A percentile compares a stretch with the other conserved stretches of the same genome.
Conservation (phyloP, 1,284 basidiomycete species). For the Boletus semigastroideus region DNA sequence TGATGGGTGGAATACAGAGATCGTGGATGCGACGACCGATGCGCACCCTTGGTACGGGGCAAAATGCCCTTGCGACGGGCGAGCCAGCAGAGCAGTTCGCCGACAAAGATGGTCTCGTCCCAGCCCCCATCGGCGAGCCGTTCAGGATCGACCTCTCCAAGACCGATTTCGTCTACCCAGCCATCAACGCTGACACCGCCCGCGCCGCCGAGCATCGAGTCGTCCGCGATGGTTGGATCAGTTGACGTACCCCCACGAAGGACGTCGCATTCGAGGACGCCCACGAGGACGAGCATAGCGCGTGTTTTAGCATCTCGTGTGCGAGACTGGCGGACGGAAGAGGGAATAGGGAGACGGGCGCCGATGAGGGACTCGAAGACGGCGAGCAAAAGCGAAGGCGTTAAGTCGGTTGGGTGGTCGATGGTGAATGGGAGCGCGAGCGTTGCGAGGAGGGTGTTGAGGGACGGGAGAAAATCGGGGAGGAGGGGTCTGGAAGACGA, state of each 20-base stretch:
- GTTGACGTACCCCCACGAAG: conserved; percentile 38
- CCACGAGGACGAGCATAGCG: conserved; percentile 77
- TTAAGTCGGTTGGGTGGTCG: conserved; percentile 64
- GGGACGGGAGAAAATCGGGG: conserved; percentile 17
- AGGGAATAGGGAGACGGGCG: conserved; percentile 46
- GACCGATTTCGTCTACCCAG: conserved; percentile 50
- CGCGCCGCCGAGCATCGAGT: conserved; percentile 16
- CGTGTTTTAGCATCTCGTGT: conserved; percentile 43
- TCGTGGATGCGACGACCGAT: conserved; percentile 6
- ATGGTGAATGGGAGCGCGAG: conserved; percentile 55
- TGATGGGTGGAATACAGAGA: conserved; percentile 24
- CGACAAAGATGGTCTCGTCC: conserved; percentile 64
- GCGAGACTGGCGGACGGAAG: conserved; percentile 40
- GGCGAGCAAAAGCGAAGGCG: conserved; percentile 64
- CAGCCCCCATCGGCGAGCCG: conserved; percentile 58
- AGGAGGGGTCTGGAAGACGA: conserved; percentile 11
- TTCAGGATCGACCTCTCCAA: conserved; percentile 62
- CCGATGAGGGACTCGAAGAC: conserved; percentile 60
- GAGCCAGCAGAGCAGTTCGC: conserved; percentile 64
- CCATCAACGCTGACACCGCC: conserved; percentile 30
- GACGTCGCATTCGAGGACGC: conserved; percentile 69
- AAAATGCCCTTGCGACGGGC: conserved; percentile 47
- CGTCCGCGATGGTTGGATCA: conserved; percentile 14
- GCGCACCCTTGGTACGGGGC: conserved; percentile 10
- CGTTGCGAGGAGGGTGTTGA: conserved; percentile 50